Conservation (phyloP, 495 filamentous ascomycete genomes). For the Clohesyomyces aquaticus region DNA sequence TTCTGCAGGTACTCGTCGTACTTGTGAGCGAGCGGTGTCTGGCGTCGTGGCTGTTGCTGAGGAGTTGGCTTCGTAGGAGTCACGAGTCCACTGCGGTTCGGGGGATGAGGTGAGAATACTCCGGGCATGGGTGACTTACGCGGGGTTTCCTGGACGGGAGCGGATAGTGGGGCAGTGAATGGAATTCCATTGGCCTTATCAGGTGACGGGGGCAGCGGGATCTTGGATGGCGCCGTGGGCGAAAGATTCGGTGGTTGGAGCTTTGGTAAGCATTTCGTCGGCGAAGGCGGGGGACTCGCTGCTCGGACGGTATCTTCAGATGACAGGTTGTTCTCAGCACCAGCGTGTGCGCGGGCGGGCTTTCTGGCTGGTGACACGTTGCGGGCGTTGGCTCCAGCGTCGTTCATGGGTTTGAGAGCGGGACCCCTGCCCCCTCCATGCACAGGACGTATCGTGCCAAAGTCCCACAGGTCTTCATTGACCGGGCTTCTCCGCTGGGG, state of each 20-base stretch:
- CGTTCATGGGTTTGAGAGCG: conserved; percentile 70
- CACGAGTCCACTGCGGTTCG: conserved; percentile 14
- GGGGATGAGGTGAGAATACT: conserved; percentile 50
- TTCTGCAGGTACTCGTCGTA: conserved; percentile 48
- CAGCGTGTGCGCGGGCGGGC: conserved; percentile 24
- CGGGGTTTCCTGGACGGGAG: conserved; percentile 29
- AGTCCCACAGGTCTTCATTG: conserved; percentile 91
- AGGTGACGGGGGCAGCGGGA: conserved; percentile 65
- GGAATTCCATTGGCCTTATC: conserved; percentile 31
- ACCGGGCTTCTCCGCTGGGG: conserved; percentile 36
- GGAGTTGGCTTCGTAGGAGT: conserved; percentile 33
- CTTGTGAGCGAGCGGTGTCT: conserved; percentile 36
- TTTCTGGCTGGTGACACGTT: conserved; percentile 46
- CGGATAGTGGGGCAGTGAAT: conserved; percentile 7
- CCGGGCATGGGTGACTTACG: conserved; percentile 41
- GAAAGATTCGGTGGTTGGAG: conserved; percentile 51
- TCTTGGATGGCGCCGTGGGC: conserved; percentile 49
- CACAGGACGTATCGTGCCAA: conserved; percentile 82
- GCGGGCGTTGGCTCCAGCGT: conserved; percentile 68
- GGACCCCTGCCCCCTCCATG: conserved; percentile 54
- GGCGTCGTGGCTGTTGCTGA: conserved; percentile 39
- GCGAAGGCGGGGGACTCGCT: conserved; percentile 55
- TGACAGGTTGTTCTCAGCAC: conserved; percentile 31
- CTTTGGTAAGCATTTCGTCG: conserved; percentile 62
- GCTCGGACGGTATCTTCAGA: conserved; percentile 39